Conservation (phyloP, 441 rosid genomes). For the Populus tomentosa region DNA sequence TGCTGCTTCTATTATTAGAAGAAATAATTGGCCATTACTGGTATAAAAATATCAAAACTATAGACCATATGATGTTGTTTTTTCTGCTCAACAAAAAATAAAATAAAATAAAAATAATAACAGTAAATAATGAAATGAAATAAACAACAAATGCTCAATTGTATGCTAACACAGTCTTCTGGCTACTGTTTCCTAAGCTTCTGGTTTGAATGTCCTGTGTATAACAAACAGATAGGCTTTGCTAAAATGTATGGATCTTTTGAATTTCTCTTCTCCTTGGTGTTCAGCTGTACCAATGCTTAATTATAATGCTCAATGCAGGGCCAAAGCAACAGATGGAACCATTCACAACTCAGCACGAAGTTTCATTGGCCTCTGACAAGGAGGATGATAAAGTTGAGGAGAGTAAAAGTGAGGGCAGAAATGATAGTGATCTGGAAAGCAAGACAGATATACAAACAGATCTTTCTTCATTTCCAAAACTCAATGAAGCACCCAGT, state of each 20-base stretch:
- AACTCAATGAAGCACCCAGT: slow-evolving; percentile 32
- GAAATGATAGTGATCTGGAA: slow-evolving; percentile 25
- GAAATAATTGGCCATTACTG: neutral
- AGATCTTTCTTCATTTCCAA: slow-evolving; percentile 30
- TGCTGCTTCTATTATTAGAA: slow-evolving; percentile 1
- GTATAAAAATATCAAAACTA: neutral
- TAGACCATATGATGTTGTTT: neutral
- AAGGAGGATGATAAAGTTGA: slow-evolving; percentile 32
- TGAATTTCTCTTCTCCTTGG: neutral
- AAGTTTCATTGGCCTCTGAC: slow-evolving; percentile 35
- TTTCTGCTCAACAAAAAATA: neutral
- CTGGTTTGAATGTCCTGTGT: neutral
- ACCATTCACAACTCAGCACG: slow-evolving; percentile 61
- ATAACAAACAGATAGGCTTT: neutral
- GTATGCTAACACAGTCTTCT: neutral
- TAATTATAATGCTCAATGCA: slow-evolving; percentile 20
- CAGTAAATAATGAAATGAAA: neutral
- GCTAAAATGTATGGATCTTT: neutral
- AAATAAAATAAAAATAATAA: neutral
- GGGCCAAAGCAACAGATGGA: slow-evolving; percentile 63
- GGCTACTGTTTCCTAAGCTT: neutral
- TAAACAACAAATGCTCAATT: neutral
- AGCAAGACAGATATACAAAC: slow-evolving; percentile 28
- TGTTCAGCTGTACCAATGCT: neutral
- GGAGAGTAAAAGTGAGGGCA: slow-evolving; percentile 30